phyloP scores from a whole-genome alignment of 495 filamentous ascomycete species.

The Hyaloscypha finlandica region DNA sequence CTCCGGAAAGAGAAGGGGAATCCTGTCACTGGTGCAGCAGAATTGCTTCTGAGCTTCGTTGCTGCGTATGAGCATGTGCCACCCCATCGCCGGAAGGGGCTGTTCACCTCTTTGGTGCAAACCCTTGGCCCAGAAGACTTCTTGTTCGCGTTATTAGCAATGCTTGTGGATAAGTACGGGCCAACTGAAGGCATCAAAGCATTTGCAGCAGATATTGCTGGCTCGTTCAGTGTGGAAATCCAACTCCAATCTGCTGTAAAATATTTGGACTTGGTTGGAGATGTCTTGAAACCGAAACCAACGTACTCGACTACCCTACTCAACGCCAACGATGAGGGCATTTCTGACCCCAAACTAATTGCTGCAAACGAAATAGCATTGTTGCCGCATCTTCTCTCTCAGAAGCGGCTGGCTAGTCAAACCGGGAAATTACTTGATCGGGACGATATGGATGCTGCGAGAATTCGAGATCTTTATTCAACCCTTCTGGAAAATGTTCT shows the following conservation, averaged over 20 bases:
- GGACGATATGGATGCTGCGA: conserved; percentile 59
- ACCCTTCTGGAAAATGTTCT: conserved; percentile 68
- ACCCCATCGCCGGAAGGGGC: conserved; percentile 71
- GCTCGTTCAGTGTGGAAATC: conserved; percentile 59
- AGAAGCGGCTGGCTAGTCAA: conserved; percentile 48
- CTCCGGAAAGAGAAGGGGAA: conserved; percentile 76
- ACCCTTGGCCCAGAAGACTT: conserved; percentile 85
- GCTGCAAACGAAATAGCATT: conserved; percentile 63
- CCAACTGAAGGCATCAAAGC: conserved; percentile 47
- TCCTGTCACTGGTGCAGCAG: conserved; percentile 75
- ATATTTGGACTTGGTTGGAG: conserved; percentile 68
- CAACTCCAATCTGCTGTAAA: conserved; percentile 73
- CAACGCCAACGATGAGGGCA: conserved; percentile 59
- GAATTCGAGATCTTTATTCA: conserved; percentile 68
- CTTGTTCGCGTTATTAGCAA: conserved; percentile 68
- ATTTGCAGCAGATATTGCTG: conserved; percentile 57
- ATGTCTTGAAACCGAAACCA: conserved; percentile 71
- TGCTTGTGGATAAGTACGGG: conserved; percentile 71
- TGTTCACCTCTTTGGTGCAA: conserved; percentile 79
- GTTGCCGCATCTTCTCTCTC: conserved; percentile 54
- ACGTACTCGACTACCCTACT: conserved; percentile 68
- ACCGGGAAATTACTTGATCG: conserved; percentile 49
- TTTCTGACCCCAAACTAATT: conserved; percentile 58
- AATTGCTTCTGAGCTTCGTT: conserved; percentile 87
- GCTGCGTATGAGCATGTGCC: conserved; percentile 95